These are phyloP conservation scores for Blastomyces silverae DNA, from an alignment of 2,329 filamentous ascomycete genomes.

Conservation along the genomic window DNA sequence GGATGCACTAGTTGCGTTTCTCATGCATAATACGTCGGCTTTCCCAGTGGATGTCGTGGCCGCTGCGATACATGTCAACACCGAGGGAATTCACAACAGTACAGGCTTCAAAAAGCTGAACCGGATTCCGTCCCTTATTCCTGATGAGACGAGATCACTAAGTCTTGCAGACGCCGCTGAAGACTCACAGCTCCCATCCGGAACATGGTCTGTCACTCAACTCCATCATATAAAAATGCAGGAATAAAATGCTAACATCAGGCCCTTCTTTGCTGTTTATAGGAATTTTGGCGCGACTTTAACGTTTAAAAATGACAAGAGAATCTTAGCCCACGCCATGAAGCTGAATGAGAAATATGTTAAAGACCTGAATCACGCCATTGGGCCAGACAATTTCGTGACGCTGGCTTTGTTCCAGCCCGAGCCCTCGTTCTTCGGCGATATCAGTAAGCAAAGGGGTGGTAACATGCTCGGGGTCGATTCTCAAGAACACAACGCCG, in stretches of 20 bases:
- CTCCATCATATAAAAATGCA: not conserved
- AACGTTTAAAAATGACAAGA: not conserved
- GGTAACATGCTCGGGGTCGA: conserved; percentile 34
- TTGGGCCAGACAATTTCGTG: not conserved
- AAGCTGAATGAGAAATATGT: not conserved
- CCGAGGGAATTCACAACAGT: not conserved
- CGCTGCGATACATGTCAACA: not conserved
- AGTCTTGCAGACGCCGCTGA: not conserved
- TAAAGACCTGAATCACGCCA: conserved; percentile 9
- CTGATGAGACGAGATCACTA: not conserved
- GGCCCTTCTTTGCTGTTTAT: not conserved
- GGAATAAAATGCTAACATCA: not conserved
- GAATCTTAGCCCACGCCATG: not conserved
- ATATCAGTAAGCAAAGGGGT: conserved; percentile 29
- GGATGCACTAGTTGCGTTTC: conserved; percentile 1
- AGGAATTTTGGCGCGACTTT: not conserved
- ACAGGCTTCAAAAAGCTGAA: not conserved
- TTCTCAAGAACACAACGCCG: conserved; percentile 28
- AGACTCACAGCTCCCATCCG: not conserved
- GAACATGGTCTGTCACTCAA: not conserved
- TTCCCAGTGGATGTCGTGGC: not conserved
- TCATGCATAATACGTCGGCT: not conserved
- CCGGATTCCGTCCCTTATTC: not conserved
- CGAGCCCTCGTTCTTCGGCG: conserved; percentile 32
- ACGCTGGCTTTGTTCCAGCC: conserved; percentile 32